phyloP scores from a whole-genome alignment of 2,329 filamentous ascomycete genomes.

The Pestalotiopsis sp. region DNA sequence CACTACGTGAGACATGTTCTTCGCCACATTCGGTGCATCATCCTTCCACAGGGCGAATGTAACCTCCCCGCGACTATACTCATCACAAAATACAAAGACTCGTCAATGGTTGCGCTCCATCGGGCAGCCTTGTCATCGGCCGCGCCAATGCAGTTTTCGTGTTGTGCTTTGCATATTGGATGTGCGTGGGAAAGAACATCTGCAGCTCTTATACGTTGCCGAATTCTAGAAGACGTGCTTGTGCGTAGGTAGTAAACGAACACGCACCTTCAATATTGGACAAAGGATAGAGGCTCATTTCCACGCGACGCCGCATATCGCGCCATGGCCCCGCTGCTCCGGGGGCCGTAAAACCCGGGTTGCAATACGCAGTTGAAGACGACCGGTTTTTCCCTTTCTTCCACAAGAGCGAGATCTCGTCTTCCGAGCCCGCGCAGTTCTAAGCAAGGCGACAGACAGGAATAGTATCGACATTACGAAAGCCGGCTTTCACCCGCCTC shows the following conservation, averaged over 20 bases:
- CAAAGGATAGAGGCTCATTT: background rate
- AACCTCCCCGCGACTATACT: background rate
- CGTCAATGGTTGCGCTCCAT: background rate
- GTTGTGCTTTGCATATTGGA: background rate
- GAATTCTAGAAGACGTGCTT: background rate
- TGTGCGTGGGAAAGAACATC: background rate
- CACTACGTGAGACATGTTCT: background rate
- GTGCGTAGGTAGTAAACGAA: background rate
- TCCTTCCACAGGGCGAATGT: conserved; percentile 5
- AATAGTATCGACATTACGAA: too few species aligned
- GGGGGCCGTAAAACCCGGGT: background rate
- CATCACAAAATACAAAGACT: background rate
- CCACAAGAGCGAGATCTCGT: too few species aligned
- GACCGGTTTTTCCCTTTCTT: too few species aligned
- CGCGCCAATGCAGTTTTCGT: background rate
- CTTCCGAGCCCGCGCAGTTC: too few species aligned
- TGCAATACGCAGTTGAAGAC: too few species aligned
- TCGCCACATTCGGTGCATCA: conserved; percentile 9
- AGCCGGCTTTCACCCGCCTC: background rate
- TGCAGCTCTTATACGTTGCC: background rate
- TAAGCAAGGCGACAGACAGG: too few species aligned
- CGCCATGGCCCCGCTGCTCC: background rate
- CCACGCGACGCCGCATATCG: background rate
- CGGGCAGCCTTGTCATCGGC: background rate
- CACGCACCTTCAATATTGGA: background rate